phyloP scores from a whole-genome alignment of 768 basidiomycete genomes.

The Boletus fagicola region DNA sequence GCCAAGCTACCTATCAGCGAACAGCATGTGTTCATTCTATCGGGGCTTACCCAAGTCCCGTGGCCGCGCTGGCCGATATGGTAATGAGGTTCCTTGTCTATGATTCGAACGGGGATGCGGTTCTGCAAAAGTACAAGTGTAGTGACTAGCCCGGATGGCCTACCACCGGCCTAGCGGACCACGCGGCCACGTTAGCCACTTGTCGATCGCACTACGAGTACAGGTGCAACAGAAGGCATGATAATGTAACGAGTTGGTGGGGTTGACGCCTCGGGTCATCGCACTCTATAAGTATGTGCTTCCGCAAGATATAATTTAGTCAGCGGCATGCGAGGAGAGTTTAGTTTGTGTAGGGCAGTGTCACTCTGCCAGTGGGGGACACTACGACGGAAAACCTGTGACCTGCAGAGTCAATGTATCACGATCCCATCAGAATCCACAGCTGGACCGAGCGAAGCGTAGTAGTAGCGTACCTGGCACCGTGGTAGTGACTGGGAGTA shows the following conservation, averaged over 20 bases:
- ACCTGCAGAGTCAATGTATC: neutral
- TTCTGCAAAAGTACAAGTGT: slow-evolving; percentile 39
- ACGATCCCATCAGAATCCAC: no score
- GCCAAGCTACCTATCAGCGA: neutral
- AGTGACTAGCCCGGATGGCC: slow-evolving; percentile 31
- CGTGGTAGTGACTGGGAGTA: no score
- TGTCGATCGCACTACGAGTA: slow-evolving; percentile 12
- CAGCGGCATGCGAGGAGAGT: neutral
- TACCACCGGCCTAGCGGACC: slow-evolving; percentile 24
- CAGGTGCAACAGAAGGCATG: slow-evolving; percentile 18
- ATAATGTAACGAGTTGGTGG: neutral
- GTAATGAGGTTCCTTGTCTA: slow-evolving; percentile 43
- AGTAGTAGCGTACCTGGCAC: no score
- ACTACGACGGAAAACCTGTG: neutral
- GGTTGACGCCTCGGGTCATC: neutral
- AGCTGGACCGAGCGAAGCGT: no score
- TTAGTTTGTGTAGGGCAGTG: neutral
- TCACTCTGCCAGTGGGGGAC: neutral
- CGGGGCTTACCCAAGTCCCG: slow-evolving; percentile 36
- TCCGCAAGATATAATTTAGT: neutral
- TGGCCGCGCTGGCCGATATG: no score
- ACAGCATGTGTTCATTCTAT: neutral
- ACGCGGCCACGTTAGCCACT: neutral
- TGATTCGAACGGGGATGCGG: slow-evolving; percentile 48
- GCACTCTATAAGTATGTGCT: neutral